Conservation (phyloP, 2,329 filamentous ascomycete genomes). For the Aphanocladium album region DNA sequence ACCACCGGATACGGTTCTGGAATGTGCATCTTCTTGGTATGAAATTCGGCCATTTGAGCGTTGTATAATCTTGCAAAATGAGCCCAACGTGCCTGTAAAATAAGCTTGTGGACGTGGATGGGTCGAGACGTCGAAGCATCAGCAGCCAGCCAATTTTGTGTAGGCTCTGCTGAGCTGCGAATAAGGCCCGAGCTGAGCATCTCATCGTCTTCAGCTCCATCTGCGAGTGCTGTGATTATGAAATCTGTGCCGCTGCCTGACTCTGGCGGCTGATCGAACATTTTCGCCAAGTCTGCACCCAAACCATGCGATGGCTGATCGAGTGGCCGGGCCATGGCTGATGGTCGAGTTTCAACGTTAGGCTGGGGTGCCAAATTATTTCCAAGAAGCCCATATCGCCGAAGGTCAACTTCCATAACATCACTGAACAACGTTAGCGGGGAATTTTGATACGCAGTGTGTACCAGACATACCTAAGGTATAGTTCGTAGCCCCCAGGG, state of each 20-base stretch:
- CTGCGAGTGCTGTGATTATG: conserved; percentile 79
- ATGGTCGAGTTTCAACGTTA: conserved; percentile 44
- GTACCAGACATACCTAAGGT: conserved; percentile 53
- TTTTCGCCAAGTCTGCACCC: conserved; percentile 76
- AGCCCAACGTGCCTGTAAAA: conserved; percentile 91
- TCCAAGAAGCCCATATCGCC: conserved; percentile 84
- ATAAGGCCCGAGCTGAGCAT: conserved; percentile 48
- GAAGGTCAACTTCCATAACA: conserved; percentile 87
- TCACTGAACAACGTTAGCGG: conserved; percentile 49
- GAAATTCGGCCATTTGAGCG: conserved; percentile 94
- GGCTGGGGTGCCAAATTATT: conserved; percentile 62
- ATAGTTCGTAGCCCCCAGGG: conserved; percentile 75
- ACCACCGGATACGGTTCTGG: conserved; percentile 94
- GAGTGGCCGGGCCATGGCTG: conserved; percentile 40
- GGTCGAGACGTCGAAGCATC: conserved; percentile 67
- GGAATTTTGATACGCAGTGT: not conserved
- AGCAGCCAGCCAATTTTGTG: conserved; percentile 54
- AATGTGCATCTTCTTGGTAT: conserved; percentile 96
- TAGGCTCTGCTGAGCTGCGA: conserved; percentile 37
- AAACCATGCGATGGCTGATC: conserved; percentile 62
- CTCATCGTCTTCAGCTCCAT: conserved; percentile 67
- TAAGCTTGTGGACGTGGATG: conserved; percentile 92
- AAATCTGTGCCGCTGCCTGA: conserved; percentile 86
- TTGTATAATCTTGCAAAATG: conserved; percentile 91
- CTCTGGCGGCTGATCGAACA: conserved; percentile 84